phyloP scores from a whole-genome alignment of 2,329 filamentous ascomycete genomes.

The Aspergillus tubingensis region DNA sequence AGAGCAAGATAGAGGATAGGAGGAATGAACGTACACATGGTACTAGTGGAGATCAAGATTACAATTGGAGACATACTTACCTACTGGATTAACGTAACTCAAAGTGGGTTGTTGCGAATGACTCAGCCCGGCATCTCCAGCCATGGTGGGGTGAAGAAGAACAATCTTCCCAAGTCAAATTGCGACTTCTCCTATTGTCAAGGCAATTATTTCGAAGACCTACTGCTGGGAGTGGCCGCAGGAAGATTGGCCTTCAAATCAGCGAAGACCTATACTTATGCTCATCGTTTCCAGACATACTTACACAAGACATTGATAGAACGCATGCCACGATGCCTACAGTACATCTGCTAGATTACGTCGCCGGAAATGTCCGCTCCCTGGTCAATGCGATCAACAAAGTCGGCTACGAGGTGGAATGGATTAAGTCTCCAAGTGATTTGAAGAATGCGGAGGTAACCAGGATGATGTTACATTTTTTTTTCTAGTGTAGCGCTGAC shows the following conservation, averaged over 20 bases:
- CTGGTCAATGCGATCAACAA: conserved; percentile 98
- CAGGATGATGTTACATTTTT: background rate
- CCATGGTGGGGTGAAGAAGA: conserved; percentile 9
- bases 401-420: conserved; percentile 88
- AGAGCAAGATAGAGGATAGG: background rate
- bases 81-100: conserved; percentile 2
- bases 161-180: conserved; percentile 8
- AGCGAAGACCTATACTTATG: background rate
- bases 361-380: conserved; percentile 93
- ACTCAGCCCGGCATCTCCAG: conserved; percentile 23
- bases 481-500: background rate
- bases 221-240: background rate
- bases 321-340: conserved; percentile 42
- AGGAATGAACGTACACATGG: too few relatives aligned
- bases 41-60: background rate
- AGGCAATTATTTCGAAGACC: background rate
- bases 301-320: background rate
- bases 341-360: conserved; percentile 70
- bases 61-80: background rate
- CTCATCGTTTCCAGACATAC: background rate
- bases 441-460: conserved; percentile 79
- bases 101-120: conserved; percentile 17
- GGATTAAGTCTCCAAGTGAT: conserved; percentile 83
- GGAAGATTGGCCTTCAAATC: background rate
- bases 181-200: conserved; percentile 5